Conservation (phyloP, 371 early-diverging fungal genomes). For the Choanephora cucurbitarum region DNA sequence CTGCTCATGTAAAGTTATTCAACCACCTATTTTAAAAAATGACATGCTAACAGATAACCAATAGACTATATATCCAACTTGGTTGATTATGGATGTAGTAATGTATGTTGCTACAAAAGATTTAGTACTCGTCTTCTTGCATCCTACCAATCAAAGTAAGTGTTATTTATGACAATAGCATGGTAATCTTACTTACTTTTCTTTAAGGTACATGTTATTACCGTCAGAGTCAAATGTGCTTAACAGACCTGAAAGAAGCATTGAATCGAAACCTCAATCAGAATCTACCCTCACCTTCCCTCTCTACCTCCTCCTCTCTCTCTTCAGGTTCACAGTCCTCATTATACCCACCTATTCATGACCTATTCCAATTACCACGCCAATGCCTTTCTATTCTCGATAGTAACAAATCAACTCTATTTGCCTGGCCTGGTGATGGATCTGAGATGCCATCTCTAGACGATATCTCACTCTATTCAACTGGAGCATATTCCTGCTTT, state of each 20-base stretch:
- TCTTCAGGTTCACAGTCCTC: background rate
- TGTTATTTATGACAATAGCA: too few relatives aligned
- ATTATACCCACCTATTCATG: background rate
- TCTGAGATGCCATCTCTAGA: slow-evolving; percentile 8
- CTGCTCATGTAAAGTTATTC: slow-evolving; percentile 17
- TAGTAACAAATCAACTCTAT: slow-evolving; percentile 28
- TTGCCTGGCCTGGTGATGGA: slow-evolving; percentile 39
- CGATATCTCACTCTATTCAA: slow-evolving; percentile 18
- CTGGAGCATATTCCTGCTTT: slow-evolving; percentile 27
- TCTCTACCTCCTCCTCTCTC: background rate
- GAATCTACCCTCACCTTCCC: background rate
- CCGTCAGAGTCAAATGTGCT: background rate
- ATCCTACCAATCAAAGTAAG: slow-evolving; percentile 27
- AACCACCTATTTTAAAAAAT: too few relatives aligned
- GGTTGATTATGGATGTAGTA: slow-evolving; percentile 57
- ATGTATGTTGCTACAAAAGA: slow-evolving; percentile 62
- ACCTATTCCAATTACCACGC: slow-evolving; percentile 5
- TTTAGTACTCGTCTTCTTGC: slow-evolving; percentile 58
- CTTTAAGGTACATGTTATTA: background rate
- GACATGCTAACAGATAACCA: background rate
- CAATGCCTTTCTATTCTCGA: slow-evolving; percentile 38
- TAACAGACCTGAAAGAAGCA: slow-evolving; percentile 1
- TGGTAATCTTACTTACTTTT: too few relatives aligned
- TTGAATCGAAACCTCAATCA: background rate
- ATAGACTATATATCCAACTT: slow-evolving; percentile 8